Evolutionary conservation across 2,329 filamentous ascomycete genomes (phyloP), one percentile per base, ranked within the genome.

Genomic region (Ceratocystis huliohia): DNA sequence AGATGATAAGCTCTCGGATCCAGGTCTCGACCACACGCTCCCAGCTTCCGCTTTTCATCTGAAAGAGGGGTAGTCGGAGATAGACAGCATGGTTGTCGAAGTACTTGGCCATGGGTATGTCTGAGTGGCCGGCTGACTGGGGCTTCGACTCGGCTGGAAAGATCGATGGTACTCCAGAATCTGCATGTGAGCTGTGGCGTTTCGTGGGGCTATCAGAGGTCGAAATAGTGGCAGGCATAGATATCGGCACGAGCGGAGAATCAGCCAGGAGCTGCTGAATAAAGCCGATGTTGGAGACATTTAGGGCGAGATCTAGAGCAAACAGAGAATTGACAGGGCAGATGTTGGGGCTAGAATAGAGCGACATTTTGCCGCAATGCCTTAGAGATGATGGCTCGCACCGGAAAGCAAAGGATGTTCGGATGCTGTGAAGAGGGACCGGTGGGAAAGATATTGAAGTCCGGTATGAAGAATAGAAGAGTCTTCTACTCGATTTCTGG

Each of bases 251-350:
- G 37, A 41, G 4, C 15, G 37, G 8, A 41, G 13, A 30, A 17
- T 59, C 28, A 10, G 3, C 8, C 3, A 25, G n/a, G 56, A 59
- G 25, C 5, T n/a, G 56, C 30, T 37, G 20, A 28, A 59, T 25
- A n/a, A 59, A 30, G n/a, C n/a, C n/a, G 56, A 59, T 59, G 33
- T 59, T 59, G 1, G 56, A 59, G 28, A 59, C 56, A 59, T 59
- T 59, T 6, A 59, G 56, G 17, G 56, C 56, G 3, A 59, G 56
- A 20, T 59, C 56, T n/a, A 59, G 7, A 30, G 56, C 56, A 59
- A 59, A 59, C 28, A 59, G 48, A 33, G 56, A 37, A 33, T 59
- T 37, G 7, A 59, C 15, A n/a, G 56, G 15, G 20, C 56, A 37
- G 7, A 59, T 59, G n/a, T 13, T 59, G 1, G 17, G 48, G 8